phyloP scores from a whole-genome alignment of 352 stramenopile genomes.

The Hyaloperonospora brassicae region DNA sequence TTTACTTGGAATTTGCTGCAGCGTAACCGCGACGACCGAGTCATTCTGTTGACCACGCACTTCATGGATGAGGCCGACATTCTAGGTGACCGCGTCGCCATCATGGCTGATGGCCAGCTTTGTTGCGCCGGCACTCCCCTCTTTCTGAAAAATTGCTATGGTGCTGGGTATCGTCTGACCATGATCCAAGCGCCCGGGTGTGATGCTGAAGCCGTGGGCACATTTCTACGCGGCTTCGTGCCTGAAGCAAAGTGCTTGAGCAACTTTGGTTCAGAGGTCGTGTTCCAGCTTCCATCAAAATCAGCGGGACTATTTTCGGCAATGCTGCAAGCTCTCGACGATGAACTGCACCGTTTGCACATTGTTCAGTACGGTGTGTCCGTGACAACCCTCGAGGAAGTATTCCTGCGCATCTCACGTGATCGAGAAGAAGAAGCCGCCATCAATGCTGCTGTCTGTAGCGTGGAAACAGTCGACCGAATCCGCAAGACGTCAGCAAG shows the following conservation, averaged over 20 bases:
- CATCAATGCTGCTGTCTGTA: constrained; percentile 10
- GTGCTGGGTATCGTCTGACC: constrained; percentile 85
- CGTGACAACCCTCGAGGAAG: constrained; percentile 98
- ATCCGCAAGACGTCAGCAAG: constrained; percentile 32
- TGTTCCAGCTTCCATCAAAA: constrained; percentile 90
- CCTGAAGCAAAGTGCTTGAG: constrained; percentile 71
- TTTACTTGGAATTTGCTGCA: constrained; percentile 93
- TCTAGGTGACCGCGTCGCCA: constrained; percentile 79
- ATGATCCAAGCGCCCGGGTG: constrained; percentile 41
- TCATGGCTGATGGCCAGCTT: constrained; percentile 89
- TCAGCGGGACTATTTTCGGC: constrained; percentile 77
- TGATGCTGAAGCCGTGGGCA: constrained; percentile 24
- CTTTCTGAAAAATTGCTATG: constrained; percentile 92
- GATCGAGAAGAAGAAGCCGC: constrained; percentile 34
- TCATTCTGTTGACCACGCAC: constrained; percentile 75
- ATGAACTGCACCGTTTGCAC: constrained; percentile 30
- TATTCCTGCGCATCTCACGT: constrained; percentile 87
- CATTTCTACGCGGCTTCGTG: constrained; percentile 52
- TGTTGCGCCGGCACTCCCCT: constrained; percentile 78
- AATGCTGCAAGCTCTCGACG: constrained; percentile 86
- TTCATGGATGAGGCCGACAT: constrained; percentile 87
- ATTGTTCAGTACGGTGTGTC: constrained; percentile 92
- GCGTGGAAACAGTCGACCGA: constrained; percentile 23
- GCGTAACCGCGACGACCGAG: constrained; percentile 63
- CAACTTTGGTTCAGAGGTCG: constrained; percentile 90